Percentiles rank a stretch among this genome's conserved stretches.
These are phyloP conservation scores for Apiospora pterosperma DNA, from an alignment of 2,329 filamentous ascomycete genomes.

Conservation along the genomic window DNA sequence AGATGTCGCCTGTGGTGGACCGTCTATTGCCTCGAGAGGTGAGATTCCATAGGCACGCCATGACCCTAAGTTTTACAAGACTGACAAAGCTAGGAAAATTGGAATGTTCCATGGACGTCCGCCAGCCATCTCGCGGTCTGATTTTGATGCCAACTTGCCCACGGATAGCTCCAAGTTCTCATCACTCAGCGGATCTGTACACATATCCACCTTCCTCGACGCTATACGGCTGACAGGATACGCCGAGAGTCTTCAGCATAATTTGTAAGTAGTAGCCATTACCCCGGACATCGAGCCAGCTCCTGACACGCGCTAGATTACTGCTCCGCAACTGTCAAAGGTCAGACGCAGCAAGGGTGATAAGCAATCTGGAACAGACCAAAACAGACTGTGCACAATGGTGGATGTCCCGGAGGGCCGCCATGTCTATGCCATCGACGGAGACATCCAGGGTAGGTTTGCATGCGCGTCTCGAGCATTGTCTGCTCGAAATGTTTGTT, in stretches of 20 bases:
- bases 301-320: neutral
- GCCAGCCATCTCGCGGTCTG: constrained; percentile 46
- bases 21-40: constrained; percentile 54
- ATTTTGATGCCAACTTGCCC: constrained; percentile 52
- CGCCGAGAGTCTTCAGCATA: constrained; percentile 1
- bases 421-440: constrained; percentile 36
- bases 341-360: neutral
- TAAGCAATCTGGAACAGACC: neutral
- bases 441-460: constrained; percentile 44
- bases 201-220: constrained; percentile 44
- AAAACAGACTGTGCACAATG: neutral
- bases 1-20: constrained; percentile 57
- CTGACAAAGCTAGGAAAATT: constrained; percentile 39
- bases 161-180: constrained; percentile 41
- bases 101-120: constrained; percentile 55
- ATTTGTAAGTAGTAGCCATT: neutral
- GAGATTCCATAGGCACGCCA: constrained; percentile 9
- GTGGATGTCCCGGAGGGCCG: constrained; percentile 31
- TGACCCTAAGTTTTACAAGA: neutral
- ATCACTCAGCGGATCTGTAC: constrained; percentile 35
- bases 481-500: constrained; percentile 49
- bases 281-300: neutral
- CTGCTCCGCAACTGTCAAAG: neutral
- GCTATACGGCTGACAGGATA: constrained; percentile 30
- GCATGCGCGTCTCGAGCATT: constrained; percentile 50